These are phyloP conservation scores for Tolypocladium paradoxum DNA, from an alignment of 2,329 filamentous ascomycete species.

Conservation along the genomic window DNA sequence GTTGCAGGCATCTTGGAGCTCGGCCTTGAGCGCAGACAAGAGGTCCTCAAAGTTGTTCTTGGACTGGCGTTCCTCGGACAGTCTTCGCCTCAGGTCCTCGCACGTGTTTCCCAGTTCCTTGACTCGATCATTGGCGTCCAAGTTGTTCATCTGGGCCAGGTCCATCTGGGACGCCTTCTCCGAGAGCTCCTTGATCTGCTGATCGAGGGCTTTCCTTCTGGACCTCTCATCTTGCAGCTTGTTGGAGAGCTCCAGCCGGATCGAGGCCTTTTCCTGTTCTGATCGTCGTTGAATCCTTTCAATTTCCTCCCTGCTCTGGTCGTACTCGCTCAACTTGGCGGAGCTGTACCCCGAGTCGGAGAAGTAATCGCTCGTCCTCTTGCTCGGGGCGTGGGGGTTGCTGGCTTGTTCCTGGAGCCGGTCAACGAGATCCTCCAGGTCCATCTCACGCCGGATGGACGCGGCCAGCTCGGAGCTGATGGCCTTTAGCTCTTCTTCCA, in stretches of 20 bases:
- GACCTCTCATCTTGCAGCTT: slow-evolving; percentile 82
- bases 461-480: slow-evolving; percentile 87
- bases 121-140: slow-evolving; percentile 50
- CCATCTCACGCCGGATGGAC: slow-evolving; percentile 92
- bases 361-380: slow-evolving; percentile 92
- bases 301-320: slow-evolving; percentile 57
- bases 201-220: slow-evolving; percentile 65
- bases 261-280: slow-evolving; percentile 82
- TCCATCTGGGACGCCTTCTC: slow-evolving; percentile 60
- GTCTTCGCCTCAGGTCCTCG: slow-evolving; percentile 70
- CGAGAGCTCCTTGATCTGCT: slow-evolving; percentile 73
- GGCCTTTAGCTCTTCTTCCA: slow-evolving; percentile 89
- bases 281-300: slow-evolving; percentile 72
- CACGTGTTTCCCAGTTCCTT: slow-evolving; percentile 70
- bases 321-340: slow-evolving; percentile 60
- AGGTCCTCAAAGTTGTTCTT: slow-evolving; percentile 94
- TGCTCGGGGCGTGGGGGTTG: slow-evolving; percentile 45
- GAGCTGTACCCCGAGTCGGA: slow-evolving; percentile 91
- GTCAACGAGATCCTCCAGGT: slow-evolving; percentile 89
- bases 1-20: slow-evolving; percentile 72
- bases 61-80: slow-evolving; percentile 74
- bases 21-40: slow-evolving; percentile 68
- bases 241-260: slow-evolving; percentile 73
- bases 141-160: slow-evolving; percentile 40
- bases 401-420: slow-evolving; percentile 68